Evolutionary conservation across 345 rosid genomes (phyloP).

Genomic region (Theobroma cacao): DNA sequence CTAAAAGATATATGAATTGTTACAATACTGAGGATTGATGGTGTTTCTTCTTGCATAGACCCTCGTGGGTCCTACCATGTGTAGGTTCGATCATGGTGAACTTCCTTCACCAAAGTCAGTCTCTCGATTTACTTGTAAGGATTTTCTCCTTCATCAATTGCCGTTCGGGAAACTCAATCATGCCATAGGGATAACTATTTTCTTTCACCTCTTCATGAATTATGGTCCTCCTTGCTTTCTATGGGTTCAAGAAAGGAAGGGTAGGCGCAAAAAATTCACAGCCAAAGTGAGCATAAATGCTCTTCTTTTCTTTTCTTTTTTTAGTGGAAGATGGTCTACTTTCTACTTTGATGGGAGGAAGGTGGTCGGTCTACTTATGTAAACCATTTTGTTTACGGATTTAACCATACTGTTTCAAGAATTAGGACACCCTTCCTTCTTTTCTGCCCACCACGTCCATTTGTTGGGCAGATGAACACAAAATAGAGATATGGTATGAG

Average conservation of each 20-base stretch:
- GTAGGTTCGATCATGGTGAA: background rate
- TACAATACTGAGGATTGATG: background rate
- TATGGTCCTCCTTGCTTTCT: background rate
- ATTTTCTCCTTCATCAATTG: background rate
- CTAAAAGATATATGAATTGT: background rate
- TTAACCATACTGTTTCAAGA: background rate
- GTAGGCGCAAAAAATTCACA: too few relatives aligned
- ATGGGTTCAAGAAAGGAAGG: too few relatives aligned
- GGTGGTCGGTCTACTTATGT: background rate
- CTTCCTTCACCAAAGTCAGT: background rate
- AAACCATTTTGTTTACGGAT: background rate
- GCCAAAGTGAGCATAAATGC: too few relatives aligned
- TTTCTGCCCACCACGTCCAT: background rate
- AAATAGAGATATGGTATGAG: background rate
- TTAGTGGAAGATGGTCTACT: too few relatives aligned
- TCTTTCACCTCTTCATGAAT: background rate
- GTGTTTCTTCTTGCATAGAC: background rate
- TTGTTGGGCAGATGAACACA: background rate
- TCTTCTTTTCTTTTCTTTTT: too few relatives aligned
- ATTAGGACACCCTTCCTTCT: background rate
- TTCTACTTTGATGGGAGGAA: too few relatives aligned
- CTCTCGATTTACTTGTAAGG: background rate
- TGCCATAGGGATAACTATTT: background rate
- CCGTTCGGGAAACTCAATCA: background rate
- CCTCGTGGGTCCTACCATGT: conserved; percentile 11